Conservation (phyloP, 192 early-diverging fungal species). For the Podila epigama region DNA sequence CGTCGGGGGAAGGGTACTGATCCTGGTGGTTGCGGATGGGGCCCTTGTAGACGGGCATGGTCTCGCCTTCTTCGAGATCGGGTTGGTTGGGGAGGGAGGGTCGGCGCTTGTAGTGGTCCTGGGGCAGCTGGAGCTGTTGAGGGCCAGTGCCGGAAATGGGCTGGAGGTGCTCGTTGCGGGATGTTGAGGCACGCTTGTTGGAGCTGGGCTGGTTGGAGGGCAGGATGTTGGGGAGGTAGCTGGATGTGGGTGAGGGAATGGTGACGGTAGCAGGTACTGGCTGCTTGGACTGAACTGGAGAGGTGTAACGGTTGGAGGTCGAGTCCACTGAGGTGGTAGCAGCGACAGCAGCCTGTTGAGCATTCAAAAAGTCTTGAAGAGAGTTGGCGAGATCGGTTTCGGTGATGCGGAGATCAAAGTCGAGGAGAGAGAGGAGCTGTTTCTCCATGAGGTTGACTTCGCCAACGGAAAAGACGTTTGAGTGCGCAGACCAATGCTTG, state of each 20-base stretch:
- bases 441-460: slow-evolving; percentile 87
- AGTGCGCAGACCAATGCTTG: slow-evolving; percentile 82
- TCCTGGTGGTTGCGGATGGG: slow-evolving; percentile 21
- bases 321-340: slow-evolving; percentile 3
- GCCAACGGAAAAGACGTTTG: slow-evolving; percentile 70
- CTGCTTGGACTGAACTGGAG: neutral
- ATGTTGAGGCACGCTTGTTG: slow-evolving; percentile 29
- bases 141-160: slow-evolving; percentile 16
- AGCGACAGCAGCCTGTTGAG: slow-evolving; percentile 8
- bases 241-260: slow-evolving; percentile 29
- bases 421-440: slow-evolving; percentile 75
- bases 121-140: slow-evolving; percentile 10
- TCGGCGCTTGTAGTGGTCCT: slow-evolving; percentile 34
- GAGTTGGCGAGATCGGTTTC: slow-evolving; percentile 48
- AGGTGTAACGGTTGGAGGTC: neutral
- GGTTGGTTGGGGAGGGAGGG: slow-evolving; percentile 43
- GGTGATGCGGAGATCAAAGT: slow-evolving; percentile 53
- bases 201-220: slow-evolving; percentile 21
- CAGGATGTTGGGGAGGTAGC: slow-evolving; percentile 6
- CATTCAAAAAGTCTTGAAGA: slow-evolving; percentile 27
- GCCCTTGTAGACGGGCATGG: slow-evolving; percentile 27
- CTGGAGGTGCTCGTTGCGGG: too few relatives aligned
- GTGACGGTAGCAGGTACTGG: neutral
- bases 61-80: slow-evolving; percentile 33
- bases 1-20: slow-evolving; percentile 42